Evolutionary conservation across 768 basidiomycete species (phyloP).

Genomic region (Dictyophora rubrovolvata): DNA sequence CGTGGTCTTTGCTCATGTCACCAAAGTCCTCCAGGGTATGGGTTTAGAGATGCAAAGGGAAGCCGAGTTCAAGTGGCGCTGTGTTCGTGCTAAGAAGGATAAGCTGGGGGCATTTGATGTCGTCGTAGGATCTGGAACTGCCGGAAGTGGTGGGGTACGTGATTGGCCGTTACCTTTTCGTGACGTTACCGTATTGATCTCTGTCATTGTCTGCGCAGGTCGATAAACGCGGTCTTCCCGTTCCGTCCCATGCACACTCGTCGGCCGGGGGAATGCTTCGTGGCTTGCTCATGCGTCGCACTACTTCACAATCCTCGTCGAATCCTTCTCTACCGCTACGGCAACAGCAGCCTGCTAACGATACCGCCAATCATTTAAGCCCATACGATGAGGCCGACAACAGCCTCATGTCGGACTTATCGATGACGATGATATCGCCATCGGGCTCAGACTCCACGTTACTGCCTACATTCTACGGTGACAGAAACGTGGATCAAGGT

Average conservation of each 20-base stretch:
- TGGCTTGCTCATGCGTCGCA: slow-evolving; percentile 81
- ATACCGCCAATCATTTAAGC: slow-evolving; percentile 19
- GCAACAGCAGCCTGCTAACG: slow-evolving; percentile 20
- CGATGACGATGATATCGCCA: slow-evolving; percentile 20
- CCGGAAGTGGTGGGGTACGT: slow-evolving; percentile 57
- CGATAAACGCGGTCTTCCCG: slow-evolving; percentile 79
- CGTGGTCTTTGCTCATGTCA: slow-evolving; percentile 81
- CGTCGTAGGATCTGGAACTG: slow-evolving; percentile 11
- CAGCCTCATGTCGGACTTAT: slow-evolving; percentile 22
- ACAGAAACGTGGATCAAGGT: slow-evolving; percentile 68
- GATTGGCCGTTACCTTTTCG: background rate
- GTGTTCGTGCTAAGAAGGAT: slow-evolving; percentile 67
- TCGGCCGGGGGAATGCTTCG: slow-evolving; percentile 69
- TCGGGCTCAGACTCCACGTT: background rate
- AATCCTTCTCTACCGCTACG: slow-evolving; percentile 14
- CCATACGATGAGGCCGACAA: slow-evolving; percentile 33
- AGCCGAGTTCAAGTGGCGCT: slow-evolving; percentile 84
- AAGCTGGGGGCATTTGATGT: slow-evolving; percentile 39
- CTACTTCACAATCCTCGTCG: slow-evolving; percentile 71
- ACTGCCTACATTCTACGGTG: slow-evolving; percentile 68
- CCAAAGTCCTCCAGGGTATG: slow-evolving; percentile 73
- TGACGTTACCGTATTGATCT: slow-evolving; percentile 12
- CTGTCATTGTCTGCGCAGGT: slow-evolving; percentile 38
- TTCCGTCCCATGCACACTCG: slow-evolving; percentile 67
- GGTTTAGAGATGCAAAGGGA: slow-evolving; percentile 84